These are phyloP conservation scores for Aureobasidium sp. DNA, from an alignment of 2,329 filamentous ascomycete genomes.

Conservation along the genomic window DNA sequence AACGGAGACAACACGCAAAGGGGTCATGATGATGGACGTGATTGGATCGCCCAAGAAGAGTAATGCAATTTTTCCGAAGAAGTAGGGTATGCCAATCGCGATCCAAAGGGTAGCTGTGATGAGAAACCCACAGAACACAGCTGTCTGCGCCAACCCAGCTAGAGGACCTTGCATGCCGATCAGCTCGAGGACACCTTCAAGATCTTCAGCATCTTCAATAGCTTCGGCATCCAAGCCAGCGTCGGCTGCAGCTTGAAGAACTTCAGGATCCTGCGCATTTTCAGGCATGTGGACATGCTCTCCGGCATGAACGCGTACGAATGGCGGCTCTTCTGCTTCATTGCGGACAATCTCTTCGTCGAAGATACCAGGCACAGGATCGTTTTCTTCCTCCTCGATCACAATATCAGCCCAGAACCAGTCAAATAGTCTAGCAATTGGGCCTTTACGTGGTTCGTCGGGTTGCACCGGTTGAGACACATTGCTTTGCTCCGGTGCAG, in stretches of 20 bases:
- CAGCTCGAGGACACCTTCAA: slow-evolving; percentile 92
- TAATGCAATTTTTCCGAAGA: slow-evolving; percentile 78
- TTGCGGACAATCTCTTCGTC: slow-evolving; percentile 53
- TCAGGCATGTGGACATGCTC: slow-evolving; percentile 23
- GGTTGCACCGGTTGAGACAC: background rate
- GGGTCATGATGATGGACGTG: slow-evolving; percentile 56
- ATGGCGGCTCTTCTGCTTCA: slow-evolving; percentile 55
- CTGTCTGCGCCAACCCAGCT: slow-evolving; percentile 85
- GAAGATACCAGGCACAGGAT: slow-evolving; percentile 29
- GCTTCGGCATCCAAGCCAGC: slow-evolving; percentile 66
- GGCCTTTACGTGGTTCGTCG: background rate
- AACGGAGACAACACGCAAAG: slow-evolving; percentile 65
- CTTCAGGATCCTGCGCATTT: slow-evolving; percentile 52
- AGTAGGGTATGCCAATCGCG: slow-evolving; percentile 86
- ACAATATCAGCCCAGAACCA: slow-evolving; percentile 45
- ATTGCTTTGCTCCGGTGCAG: background rate
- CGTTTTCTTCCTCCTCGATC: slow-evolving; percentile 21
- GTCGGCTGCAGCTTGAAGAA: slow-evolving; percentile 57
- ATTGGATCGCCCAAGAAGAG: slow-evolving; percentile 74
- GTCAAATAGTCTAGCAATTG: slow-evolving; percentile 28
- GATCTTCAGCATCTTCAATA: slow-evolving; percentile 79
- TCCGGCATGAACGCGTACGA: slow-evolving; percentile 39
- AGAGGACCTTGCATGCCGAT: slow-evolving; percentile 94
- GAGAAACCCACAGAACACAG: slow-evolving; percentile 84
- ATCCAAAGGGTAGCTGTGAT: slow-evolving; percentile 79